phyloP scores from a whole-genome alignment of 2,329 filamentous ascomycete species.

The Niveomyces coronatus region DNA sequence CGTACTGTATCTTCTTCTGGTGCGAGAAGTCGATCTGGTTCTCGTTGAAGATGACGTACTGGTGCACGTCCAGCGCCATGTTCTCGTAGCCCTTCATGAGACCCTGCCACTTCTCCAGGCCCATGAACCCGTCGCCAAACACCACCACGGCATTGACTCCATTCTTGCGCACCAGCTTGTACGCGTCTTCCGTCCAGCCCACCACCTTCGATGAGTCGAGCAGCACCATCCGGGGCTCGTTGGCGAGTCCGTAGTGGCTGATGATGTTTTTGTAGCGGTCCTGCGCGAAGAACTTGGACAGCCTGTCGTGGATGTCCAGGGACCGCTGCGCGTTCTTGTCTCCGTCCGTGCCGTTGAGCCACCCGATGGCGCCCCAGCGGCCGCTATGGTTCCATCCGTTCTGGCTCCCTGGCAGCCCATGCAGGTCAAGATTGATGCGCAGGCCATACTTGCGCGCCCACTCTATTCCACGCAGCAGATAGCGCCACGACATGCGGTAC shows the following conservation, averaged over 20 bases:
- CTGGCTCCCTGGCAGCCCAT: constrained; percentile 84
- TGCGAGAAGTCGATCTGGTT: constrained; percentile 76
- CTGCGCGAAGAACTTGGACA: constrained; percentile 89
- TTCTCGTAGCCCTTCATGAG: constrained; percentile 60
- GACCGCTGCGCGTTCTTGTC: constrained; percentile 67
- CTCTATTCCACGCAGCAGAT: constrained; percentile 85
- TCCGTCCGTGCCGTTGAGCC: constrained; percentile 87
- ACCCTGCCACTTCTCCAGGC: constrained; percentile 82
- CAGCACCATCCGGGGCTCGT: constrained; percentile 82
- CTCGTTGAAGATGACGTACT: constrained; percentile 96
- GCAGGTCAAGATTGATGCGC: constrained; percentile 84
- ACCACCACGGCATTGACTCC: constrained; percentile 63
- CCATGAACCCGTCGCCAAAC: constrained; percentile 93
- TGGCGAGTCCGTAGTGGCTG: constrained; percentile 85
- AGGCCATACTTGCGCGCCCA: constrained; percentile 88
- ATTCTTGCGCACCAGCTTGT: constrained; percentile 63
- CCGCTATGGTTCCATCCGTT: constrained; percentile 99
- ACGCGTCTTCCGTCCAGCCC: constrained; percentile 68
- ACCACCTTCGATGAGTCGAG: constrained; percentile 59
- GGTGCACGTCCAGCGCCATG: constrained; percentile 89
- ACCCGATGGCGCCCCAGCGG: constrained; percentile 66
- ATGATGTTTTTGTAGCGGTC: constrained; percentile 86
- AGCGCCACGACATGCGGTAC: constrained; percentile 79
- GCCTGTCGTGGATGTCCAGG: constrained; percentile 74
- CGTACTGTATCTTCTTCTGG: constrained; percentile 73